Evolutionary conservation across 1,284 basidiomycete genomes (phyloP), one percentile per base, ranked within the genome.

Genomic region (Boletus semigastroideus): DNA sequence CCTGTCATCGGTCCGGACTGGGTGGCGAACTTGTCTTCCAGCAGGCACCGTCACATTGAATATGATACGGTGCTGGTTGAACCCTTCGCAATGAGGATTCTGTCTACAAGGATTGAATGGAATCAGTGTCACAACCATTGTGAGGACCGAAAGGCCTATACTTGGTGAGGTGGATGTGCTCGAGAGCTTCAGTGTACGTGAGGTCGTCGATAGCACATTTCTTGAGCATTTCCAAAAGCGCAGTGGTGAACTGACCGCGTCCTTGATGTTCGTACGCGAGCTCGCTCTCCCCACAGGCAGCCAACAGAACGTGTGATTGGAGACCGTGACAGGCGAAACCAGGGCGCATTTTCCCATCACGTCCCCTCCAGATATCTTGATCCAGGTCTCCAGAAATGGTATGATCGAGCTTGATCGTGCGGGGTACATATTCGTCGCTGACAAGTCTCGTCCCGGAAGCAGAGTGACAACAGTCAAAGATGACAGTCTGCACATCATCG

Each of bases 381-480:
- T 77, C 74, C 11, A 85, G 69, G 55, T 83, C 77, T 17, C 75
- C 71, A 0, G 77, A 59, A 56, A 17, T 77, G 73, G 7, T 72
- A 71, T 5, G 76, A 78, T 74, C 72, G 77, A 56, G 76, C 41
- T 72, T 70, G 53, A 71, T 67, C 8, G 71, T 70, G 25, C 79
- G 74, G 52, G 72, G 69, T 14, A 69, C 68, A 31, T 68, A 61
- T 40, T 67, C 66, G 22, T 72, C 63, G 7, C 62, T 59, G 19
- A 70, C 62, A 37, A 68, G 64, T 19, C 72, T 60, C 14, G 78
- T 74, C 1, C 65, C 67, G 17, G 67, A 67, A 1, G 64, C 65
- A 4, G 77, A 75, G 66, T 85, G 83, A 61, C 80, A 84, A 50
- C 78, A 77, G 61, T 86, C 84, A 40, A 85, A 69, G 42, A 86